These are phyloP conservation scores for Diaporthe citri DNA, from an alignment of 2,329 filamentous ascomycete genomes.

Conservation along the genomic window DNA sequence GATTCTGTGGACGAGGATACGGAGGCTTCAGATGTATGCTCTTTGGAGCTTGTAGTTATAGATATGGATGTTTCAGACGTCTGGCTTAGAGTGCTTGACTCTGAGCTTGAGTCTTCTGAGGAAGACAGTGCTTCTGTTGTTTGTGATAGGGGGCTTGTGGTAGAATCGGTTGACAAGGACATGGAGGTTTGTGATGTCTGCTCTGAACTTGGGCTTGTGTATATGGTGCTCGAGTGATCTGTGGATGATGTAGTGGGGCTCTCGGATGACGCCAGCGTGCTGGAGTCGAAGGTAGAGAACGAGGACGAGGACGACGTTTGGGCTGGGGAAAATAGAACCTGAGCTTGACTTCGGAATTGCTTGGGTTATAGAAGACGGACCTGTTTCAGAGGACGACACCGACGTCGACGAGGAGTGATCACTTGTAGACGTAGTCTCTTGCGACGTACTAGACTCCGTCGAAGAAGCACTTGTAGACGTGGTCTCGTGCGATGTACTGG, in stretches of 20 bases:
- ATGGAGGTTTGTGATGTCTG: background rate
- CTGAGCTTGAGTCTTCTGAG: background rate
- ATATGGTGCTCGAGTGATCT: background rate
- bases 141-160: background rate
- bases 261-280: background rate
- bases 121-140: background rate
- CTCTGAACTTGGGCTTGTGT: background rate
- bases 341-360: background rate
- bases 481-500: too few relatives aligned
- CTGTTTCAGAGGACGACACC: background rate
- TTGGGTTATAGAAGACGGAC: background rate
- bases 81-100: background rate
- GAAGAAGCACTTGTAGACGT: too few relatives aligned
- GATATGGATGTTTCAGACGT: background rate
- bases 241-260: background rate
- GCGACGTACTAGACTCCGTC: too few relatives aligned
- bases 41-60: background rate
- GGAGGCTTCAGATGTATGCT: background rate
- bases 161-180: background rate
- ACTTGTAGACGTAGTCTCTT: too few relatives aligned
- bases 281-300: background rate
- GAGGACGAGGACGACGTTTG: background rate
- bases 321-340: constrained; percentile 1
- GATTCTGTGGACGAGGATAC: background rate
- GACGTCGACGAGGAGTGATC: background rate